Evolutionary conservation across 805 yeast species (phyloP).

Genomic region (Saccharomycopsis sp.): DNA sequence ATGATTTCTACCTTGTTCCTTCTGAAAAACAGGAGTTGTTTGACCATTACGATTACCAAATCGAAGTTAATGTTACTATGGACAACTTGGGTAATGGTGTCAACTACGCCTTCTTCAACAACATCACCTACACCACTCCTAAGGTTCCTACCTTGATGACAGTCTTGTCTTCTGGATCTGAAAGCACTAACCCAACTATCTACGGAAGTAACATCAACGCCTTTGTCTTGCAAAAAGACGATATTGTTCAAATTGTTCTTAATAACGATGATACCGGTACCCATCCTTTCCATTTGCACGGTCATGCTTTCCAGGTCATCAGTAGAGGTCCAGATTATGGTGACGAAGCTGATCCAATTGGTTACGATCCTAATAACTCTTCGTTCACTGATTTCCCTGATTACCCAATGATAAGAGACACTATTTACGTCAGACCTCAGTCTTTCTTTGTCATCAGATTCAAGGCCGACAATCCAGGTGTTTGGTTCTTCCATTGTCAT

Average conservation of each 20-base stretch:
- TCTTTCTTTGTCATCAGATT: constrained; percentile 83
- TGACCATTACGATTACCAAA: constrained; percentile 62
- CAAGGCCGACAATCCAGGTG: constrained; percentile 93
- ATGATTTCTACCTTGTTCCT: constrained; percentile 77
- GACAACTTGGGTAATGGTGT: constrained; percentile 79
- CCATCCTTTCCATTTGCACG: constrained; percentile 98
- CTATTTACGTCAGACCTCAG: constrained; percentile 70
- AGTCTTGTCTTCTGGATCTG: constrained; percentile 64
- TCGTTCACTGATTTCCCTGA: constrained; percentile 51
- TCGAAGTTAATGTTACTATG: constrained; percentile 75
- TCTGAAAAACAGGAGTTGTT: constrained; percentile 44
- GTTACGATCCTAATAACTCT: constrained; percentile 47
- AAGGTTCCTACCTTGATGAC: constrained; percentile 82
- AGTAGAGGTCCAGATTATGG: constrained; percentile 59
- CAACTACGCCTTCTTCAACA: constrained; percentile 95
- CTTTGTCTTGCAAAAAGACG: constrained; percentile 49
- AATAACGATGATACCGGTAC: constrained; percentile 87
- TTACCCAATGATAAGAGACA: constrained; percentile 80
- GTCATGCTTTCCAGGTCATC: constrained; percentile 74
- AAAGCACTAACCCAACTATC: constrained; percentile 43
- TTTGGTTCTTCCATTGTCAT: constrained; percentile 98
- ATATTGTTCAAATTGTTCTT: constrained; percentile 68
- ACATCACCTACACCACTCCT: constrained; percentile 70
- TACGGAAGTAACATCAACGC: constrained; percentile 81
- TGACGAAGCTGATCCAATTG: constrained; percentile 45